A percentile compares a stretch with the other conserved stretches of the same genome.
Conservation (phyloP, 2,329 filamentous ascomycete genomes). For the Cucurbitaria berberidis region DNA sequence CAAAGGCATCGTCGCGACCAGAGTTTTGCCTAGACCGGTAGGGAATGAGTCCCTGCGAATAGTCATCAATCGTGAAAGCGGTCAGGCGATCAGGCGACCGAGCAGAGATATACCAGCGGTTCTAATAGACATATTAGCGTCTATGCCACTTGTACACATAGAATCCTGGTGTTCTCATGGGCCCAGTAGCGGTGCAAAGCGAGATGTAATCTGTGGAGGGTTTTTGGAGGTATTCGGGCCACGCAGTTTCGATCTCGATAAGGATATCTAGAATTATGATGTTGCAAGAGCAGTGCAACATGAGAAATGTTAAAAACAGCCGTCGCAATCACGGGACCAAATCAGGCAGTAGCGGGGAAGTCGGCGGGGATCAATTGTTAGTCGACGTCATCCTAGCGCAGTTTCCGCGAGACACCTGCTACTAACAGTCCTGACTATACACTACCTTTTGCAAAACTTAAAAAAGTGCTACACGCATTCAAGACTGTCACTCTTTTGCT, state of each 20-base stretch:
- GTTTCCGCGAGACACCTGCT: background rate
- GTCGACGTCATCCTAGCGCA: background rate
- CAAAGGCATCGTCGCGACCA: background rate
- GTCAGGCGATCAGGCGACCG: too few relatives aligned
- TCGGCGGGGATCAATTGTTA: background rate
- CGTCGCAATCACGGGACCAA: background rate
- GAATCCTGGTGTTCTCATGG: conserved; percentile 4
- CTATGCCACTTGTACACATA: conserved; percentile 3
- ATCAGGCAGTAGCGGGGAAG: background rate
- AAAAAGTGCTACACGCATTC: background rate
- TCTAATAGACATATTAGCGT: conserved; percentile 9
- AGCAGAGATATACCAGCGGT: too few relatives aligned
- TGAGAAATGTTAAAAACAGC: too few relatives aligned
- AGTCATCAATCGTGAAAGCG: background rate
- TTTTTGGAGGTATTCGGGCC: too few relatives aligned
- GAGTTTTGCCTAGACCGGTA: background rate
- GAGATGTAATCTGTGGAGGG: background rate
- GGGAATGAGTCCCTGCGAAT: conserved; percentile 2
- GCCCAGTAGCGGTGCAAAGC: background rate
- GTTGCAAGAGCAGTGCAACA: too few relatives aligned
- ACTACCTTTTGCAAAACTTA: background rate
- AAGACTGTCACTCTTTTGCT: background rate
- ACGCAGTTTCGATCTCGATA: too few relatives aligned
- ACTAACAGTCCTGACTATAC: too few relatives aligned
- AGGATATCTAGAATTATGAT: too few relatives aligned